Evolutionary conservation across 2,329 filamentous ascomycete genomes (phyloP).

Genomic region (Ceratocystiopsis minuta): DNA sequence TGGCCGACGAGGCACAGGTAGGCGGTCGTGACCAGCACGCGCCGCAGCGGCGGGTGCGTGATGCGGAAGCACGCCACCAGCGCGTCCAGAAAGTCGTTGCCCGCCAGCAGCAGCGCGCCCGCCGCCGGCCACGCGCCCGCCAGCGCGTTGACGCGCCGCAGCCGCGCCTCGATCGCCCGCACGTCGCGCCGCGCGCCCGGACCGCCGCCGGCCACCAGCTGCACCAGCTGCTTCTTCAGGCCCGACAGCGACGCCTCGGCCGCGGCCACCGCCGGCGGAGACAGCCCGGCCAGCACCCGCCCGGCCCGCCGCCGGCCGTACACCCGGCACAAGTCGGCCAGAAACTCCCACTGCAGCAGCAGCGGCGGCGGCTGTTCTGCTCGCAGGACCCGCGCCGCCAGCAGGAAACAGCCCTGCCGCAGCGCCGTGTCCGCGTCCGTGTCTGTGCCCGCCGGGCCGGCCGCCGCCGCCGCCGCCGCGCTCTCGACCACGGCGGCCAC

Average conservation of each 20-base stretch:
- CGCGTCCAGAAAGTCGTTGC: constrained; percentile 74
- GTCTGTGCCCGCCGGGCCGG: constrained; percentile 18
- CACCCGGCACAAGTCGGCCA: constrained; percentile 48
- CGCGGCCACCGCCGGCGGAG: constrained; percentile 27
- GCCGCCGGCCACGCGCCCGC: constrained; percentile 40
- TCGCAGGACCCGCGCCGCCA: constrained; percentile 34
- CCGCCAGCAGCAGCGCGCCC: constrained; percentile 52
- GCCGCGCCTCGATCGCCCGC: constrained; percentile 32
- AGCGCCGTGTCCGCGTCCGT: constrained; percentile 26
- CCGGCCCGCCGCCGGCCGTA: constrained; percentile 47
- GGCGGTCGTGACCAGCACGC: constrained; percentile 49
- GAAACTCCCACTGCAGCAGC: constrained; percentile 46
- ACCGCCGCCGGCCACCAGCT: constrained; percentile 42
- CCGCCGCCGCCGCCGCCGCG: constrained; percentile 21
- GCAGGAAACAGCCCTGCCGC: constrained; percentile 44
- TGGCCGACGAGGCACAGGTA: constrained; percentile 62
- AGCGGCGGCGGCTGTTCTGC: constrained; percentile 15
- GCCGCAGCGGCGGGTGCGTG: constrained; percentile 42
- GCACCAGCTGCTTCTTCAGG: constrained; percentile 44
- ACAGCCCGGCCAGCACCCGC: constrained; percentile 30
- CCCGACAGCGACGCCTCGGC: constrained; percentile 38
- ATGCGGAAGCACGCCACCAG: constrained; percentile 47
- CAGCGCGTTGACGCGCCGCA: constrained; percentile 44
- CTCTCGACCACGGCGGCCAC: constrained; percentile 49
- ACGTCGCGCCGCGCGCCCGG: constrained; percentile 22